Conservation (phyloP, 352 stramenopile species). For the Aphanomyces euteiches region DNA sequence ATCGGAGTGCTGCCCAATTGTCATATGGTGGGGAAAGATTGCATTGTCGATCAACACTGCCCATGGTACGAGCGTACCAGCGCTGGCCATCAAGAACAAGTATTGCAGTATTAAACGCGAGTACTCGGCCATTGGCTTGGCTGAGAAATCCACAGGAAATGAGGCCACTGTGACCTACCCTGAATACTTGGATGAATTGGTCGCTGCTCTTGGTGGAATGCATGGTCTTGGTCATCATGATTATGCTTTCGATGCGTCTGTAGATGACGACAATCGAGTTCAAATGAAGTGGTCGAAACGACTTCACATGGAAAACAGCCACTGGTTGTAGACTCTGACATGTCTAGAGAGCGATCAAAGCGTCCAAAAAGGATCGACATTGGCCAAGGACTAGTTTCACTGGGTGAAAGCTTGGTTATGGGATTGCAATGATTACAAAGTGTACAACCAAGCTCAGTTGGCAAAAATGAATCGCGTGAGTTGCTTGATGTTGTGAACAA, state of each 20-base stretch:
- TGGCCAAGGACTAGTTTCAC: constrained; percentile 9
- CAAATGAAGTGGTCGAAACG: background rate
- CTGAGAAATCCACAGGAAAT: constrained; percentile 6
- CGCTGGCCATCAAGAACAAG: constrained; percentile 1
- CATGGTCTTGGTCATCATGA: background rate
- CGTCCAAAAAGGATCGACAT: constrained; percentile 3
- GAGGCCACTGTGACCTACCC: background rate
- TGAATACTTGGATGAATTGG: background rate
- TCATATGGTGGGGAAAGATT: constrained; percentile 5
- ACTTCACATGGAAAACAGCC: background rate
- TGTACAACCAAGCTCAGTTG: too few species aligned
- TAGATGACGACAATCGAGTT: background rate
- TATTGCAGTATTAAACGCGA: background rate
- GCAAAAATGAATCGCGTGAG: too few species aligned
- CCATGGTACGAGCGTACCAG: constrained; percentile 6
- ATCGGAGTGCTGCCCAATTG: background rate
- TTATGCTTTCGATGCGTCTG: background rate
- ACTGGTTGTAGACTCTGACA: background rate
- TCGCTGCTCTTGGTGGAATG: background rate
- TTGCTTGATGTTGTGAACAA: too few species aligned
- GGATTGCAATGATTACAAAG: background rate
- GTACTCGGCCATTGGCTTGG: background rate
- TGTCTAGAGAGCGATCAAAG: background rate
- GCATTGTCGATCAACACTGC: background rate
- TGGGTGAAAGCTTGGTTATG: background rate